phyloP scores from a whole-genome alignment of 2,329 filamentous ascomycete genomes.

The Fusarium sp. region DNA sequence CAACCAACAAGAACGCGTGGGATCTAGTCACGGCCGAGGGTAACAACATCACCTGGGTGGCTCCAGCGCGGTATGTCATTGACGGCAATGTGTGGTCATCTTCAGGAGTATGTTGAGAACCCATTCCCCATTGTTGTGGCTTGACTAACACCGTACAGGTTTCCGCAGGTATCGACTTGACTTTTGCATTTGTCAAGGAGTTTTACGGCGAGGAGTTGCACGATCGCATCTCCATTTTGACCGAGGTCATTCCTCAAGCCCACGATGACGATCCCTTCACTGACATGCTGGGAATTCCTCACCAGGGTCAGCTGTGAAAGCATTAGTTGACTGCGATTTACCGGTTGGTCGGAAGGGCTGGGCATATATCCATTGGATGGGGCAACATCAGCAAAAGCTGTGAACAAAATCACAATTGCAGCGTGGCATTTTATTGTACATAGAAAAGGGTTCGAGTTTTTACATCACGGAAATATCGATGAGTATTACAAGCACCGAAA shows the following conservation, averaged over 20 bases:
- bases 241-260: neutral
- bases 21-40: constrained; percentile 61
- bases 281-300: no score
- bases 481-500: no score
- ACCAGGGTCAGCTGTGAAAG: neutral
- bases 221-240: neutral
- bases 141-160: neutral
- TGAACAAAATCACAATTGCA: no score
- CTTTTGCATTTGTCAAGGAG: constrained; percentile 7
- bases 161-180: constrained; percentile 5
- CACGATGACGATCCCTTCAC: neutral
- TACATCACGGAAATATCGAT: no score
- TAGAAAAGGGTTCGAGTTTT: no score
- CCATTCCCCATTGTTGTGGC: neutral
- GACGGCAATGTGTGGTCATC: constrained; percentile 77
- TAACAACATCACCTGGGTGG: constrained; percentile 69
- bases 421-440: no score
- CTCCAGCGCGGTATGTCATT: constrained; percentile 72
- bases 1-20: constrained; percentile 75
- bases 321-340: neutral
- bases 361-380: no score
- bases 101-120: constrained; percentile 60
- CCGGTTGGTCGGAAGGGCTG: neutral
- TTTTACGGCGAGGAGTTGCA: neutral
- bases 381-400: no score